Evolutionary conservation across 2,329 filamentous ascomycete genomes (phyloP), one percentile per base, ranked within the genome.

Genomic region (Alternaria novae-zelandiae): DNA sequence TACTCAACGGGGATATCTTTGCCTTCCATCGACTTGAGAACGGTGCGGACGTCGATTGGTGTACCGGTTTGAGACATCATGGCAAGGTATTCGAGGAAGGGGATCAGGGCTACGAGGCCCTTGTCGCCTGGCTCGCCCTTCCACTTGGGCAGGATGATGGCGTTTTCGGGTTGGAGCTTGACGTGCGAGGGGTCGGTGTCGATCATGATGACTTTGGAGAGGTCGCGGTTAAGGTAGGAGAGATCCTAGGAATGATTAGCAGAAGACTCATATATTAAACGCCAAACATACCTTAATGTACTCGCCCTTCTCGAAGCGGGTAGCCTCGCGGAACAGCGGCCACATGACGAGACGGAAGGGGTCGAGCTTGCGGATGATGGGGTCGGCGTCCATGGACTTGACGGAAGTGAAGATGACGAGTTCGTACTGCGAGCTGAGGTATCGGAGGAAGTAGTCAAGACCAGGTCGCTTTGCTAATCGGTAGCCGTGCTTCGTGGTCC

Each of bases 341-440:
- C 94, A 98, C 83, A 94, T 91, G 79, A 98, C 94, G 79, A 98
- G 93, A 74, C 91, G 92, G 86, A 92, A 98, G 36, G 95, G 96
- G 78, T 99, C 96, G 64, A 99, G 85, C 82, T 99, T 99, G 75
- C 93, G 90, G 70, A 97, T 88, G 55, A 99, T 87, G 23, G 93
- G 93, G 71, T 97, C 94, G 26, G 90, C 95, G 78, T 93, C 91
- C 75, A 89, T 90, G 75, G 90, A 93, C 1, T 95, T 94, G 50
- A 96, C 90, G 43, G 88, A 92, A 30, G 96, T 99, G 83, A 98
- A 99, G 68, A 99, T 89, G 56, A 98, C 96, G 58, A 99, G 86
- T 81, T 99, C 96, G 78, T 97, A 99, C 86, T 99, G 98, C 81
- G 97, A 94, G 82, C 92, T 95, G 53, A 99, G 87, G 80, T 99